These are phyloP conservation scores for Russula sp. DNA, from an alignment of 768 basidiomycete genomes.

Conservation along the genomic window DNA sequence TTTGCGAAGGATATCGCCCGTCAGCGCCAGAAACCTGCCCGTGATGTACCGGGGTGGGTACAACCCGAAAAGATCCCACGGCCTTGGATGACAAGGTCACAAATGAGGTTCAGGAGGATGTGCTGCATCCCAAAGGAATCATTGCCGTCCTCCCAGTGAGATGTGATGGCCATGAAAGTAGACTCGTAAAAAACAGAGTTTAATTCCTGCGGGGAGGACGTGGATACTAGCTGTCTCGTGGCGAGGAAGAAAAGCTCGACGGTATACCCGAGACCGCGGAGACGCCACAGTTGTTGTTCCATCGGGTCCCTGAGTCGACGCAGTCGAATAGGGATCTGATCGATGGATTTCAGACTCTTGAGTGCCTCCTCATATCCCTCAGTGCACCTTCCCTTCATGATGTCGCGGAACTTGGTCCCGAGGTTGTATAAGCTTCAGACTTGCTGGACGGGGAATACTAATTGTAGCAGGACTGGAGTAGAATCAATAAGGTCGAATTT, in stretches of 20 bases:
- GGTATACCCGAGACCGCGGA: neutral
- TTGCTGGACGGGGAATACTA: neutral
- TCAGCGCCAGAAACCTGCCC: neutral
- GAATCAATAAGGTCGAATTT: neutral
- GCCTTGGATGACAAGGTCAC: conserved; percentile 1
- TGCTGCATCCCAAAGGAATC: neutral
- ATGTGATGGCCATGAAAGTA: neutral
- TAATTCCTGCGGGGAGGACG: neutral
- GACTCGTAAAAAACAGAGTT: neutral
- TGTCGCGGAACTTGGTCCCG: neutral
- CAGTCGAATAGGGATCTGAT: neutral
- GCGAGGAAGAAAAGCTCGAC: conserved; percentile 9
- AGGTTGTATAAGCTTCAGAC: neutral
- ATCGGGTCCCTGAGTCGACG: neutral
- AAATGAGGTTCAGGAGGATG: conserved; percentile 1
- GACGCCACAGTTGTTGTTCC: conserved; percentile 8
- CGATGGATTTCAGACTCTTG: neutral
- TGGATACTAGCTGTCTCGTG: neutral
- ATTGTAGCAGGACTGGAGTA: neutral
- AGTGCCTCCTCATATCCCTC: neutral
- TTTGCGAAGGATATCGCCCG: neutral
- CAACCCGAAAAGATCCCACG: conserved; percentile 4
- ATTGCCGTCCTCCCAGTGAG: neutral
- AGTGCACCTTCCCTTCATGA: neutral
- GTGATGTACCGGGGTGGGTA: neutral